phyloP scores from a whole-genome alignment of 345 rosid species.

The Acer saccharum region DNA sequence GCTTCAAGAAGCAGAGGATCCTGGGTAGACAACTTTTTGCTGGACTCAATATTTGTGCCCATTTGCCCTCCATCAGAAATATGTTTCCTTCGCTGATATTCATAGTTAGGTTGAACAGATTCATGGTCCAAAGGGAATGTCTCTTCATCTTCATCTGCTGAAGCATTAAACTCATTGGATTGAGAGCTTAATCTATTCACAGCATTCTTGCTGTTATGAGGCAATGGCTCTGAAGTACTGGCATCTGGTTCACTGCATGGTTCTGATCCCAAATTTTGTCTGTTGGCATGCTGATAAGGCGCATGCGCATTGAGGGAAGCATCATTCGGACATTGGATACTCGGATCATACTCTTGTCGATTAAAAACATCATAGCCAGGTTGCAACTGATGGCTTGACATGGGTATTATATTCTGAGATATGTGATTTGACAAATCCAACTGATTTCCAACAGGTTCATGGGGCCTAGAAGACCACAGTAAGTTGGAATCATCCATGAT shows the following conservation, averaged over 20 bases:
- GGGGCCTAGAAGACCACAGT: slow-evolving; percentile 51
- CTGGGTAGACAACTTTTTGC: slow-evolving; percentile 30
- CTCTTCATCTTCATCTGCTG: slow-evolving; percentile 68
- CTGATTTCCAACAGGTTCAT: slow-evolving; percentile 41
- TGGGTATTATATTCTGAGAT: slow-evolving; percentile 45
- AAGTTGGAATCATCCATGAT: slow-evolving; percentile 59
- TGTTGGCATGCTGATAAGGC: slow-evolving; percentile 39
- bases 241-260: slow-evolving; percentile 87
- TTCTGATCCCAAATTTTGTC: slow-evolving; percentile 66
- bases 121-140: slow-evolving; percentile 52
- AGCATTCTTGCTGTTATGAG: slow-evolving; percentile 44
- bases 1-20: slow-evolving; percentile 81
- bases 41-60: slow-evolving; percentile 18
- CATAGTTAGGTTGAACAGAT: slow-evolving; percentile 38
- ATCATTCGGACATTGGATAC: slow-evolving; percentile 21
- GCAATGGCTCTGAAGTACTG: slow-evolving; percentile 83
- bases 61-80: slow-evolving; percentile 35
- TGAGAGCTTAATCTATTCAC: slow-evolving; percentile 54
- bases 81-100: slow-evolving; percentile 34
- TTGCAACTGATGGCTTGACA: slow-evolving; percentile 42
- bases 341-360: slow-evolving; percentile 35
- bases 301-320: slow-evolving; percentile 27
- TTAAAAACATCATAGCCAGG: slow-evolving; percentile 35
- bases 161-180: slow-evolving; percentile 46
- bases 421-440: slow-evolving; percentile 35